Evolutionary conservation across 2,329 filamentous ascomycete genomes (phyloP).

Genomic region (Pseudocercospora cruenta): DNA sequence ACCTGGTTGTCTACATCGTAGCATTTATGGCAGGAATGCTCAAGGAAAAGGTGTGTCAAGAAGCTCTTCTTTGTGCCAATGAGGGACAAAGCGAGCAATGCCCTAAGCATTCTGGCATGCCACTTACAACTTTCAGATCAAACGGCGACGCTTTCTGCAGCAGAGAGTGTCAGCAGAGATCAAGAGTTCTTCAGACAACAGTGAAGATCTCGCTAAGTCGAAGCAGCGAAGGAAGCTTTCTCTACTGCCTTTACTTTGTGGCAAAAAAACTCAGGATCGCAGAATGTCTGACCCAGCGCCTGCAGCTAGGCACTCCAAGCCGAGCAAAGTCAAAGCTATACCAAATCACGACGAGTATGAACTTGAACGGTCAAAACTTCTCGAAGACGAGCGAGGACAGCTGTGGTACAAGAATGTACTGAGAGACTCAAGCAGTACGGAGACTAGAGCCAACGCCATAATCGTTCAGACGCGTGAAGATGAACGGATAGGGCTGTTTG

Average conservation of each 20-base stretch:
- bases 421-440: constrained; percentile 29
- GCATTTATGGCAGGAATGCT: constrained; percentile 23
- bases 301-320: not conserved
- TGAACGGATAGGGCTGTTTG: constrained; percentile 47
- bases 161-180: not conserved
- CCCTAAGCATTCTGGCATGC: not conserved
- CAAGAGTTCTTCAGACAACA: not conserved
- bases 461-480: constrained; percentile 46
- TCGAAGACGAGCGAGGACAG: constrained; percentile 37
- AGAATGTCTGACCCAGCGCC: constrained; percentile 14
- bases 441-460: constrained; percentile 41
- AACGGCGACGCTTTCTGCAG: constrained; percentile 6
- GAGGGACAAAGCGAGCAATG: not conserved
- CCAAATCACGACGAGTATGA: constrained; percentile 28
- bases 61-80: not conserved
- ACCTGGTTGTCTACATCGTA: constrained; percentile 9
- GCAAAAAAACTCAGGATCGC: not conserved
- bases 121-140: constrained; percentile 5
- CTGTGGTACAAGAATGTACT: constrained; percentile 45
- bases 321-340: constrained; percentile 4
- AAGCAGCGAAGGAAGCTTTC: constrained; percentile 12
- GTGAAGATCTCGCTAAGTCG: not conserved
- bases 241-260: constrained; percentile 13
- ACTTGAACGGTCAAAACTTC: constrained; percentile 31
- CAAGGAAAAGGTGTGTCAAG: constrained; percentile 21